Evolutionary conservation across 2,329 filamentous ascomycete genomes (phyloP), one percentile per base, ranked within the genome.

Genomic region (Aspergillus awamori): DNA sequence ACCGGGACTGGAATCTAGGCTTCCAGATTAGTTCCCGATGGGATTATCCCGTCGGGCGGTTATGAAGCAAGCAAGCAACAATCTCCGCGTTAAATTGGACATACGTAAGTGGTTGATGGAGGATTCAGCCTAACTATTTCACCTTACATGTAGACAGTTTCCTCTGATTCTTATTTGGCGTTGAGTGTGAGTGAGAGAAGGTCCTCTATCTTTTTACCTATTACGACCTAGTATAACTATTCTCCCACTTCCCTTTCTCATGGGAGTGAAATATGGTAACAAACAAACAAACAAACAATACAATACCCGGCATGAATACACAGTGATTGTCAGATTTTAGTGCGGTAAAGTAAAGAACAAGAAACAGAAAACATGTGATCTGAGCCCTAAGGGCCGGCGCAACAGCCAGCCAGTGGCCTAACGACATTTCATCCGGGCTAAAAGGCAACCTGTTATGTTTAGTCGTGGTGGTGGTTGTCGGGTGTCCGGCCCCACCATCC

Each of bases 401-500:
- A 17, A 20, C 45, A 48, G 26, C 8, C 26, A 33, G 24, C 30
- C 24, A 51, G 24, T 51, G 47, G 47, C 26, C 22, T 13, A 49
- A 24, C 43, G 6, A 24, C 11, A 10, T 36, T 13, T 11, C 33
- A 26, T 36, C 33, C 33, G 33, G 33, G 2, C 33, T 43, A 17
- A 17, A 8, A 38, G 36, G 17, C 38, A 41, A 41, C 26, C 33
- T 22, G 22, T 36, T 11, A 33, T 8, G 13, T 13, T 10, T 36
- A 13, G 33, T 36, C 5, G 30, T 13, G 5, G 30, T 36, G 33
- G 33, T 36, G 4, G 33, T 36, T 11, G 28, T 30, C 11, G 28
- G 11, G 33, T 36, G 33, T 36, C 39, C 69, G 70, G 71, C 70
- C 70, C 71, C 71, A 71, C 71, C 69, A 71, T 67, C 71, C 71